Evolutionary conservation across 2,329 filamentous ascomycete species (phyloP).

Genomic region (Rutstroemia sp.): DNA sequence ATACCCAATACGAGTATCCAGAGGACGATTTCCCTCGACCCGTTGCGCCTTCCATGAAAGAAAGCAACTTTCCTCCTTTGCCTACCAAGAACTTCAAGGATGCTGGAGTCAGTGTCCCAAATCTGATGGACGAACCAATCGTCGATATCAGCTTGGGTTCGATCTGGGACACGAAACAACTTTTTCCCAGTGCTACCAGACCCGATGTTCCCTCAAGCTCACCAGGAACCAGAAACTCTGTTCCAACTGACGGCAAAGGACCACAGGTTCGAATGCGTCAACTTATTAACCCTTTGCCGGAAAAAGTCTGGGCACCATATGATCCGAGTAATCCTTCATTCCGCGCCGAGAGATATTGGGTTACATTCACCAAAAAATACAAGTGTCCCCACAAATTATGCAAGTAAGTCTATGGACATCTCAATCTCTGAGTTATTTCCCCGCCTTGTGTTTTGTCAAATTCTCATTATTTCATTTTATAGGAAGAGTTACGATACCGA

Average conservation of each 20-base stretch:
- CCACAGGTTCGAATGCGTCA: neutral
- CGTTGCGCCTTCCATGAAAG: slow-evolving; percentile 3
- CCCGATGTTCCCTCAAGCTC: slow-evolving; percentile 1
- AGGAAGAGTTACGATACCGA: slow-evolving; percentile 13
- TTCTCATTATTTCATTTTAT: neutral
- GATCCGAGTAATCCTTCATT: slow-evolving; percentile 20
- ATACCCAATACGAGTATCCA: slow-evolving; percentile 1
- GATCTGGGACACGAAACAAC: slow-evolving; percentile 7
- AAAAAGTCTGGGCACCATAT: slow-evolving; percentile 7
- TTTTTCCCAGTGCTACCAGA: slow-evolving; percentile 6
- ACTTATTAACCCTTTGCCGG: slow-evolving; percentile 1
- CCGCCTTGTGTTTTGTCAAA: neutral
- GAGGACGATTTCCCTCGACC: neutral
- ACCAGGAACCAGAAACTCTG: neutral
- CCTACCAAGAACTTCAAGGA: neutral
- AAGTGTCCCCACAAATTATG: slow-evolving; percentile 25
- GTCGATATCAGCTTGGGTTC: neutral
- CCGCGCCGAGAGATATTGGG: slow-evolving; percentile 14
- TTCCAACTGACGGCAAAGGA: neutral
- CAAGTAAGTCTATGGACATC: slow-evolving; percentile 17
- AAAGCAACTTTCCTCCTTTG: slow-evolving; percentile 1
- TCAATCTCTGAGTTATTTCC: neutral
- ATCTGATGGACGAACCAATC: slow-evolving; percentile 6
- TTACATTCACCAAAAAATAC: slow-evolving; percentile 16
- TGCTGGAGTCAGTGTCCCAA: slow-evolving; percentile 3